Evolutionary conservation across 441 rosid species (phyloP).

Genomic region (Manihot esculenta): DNA sequence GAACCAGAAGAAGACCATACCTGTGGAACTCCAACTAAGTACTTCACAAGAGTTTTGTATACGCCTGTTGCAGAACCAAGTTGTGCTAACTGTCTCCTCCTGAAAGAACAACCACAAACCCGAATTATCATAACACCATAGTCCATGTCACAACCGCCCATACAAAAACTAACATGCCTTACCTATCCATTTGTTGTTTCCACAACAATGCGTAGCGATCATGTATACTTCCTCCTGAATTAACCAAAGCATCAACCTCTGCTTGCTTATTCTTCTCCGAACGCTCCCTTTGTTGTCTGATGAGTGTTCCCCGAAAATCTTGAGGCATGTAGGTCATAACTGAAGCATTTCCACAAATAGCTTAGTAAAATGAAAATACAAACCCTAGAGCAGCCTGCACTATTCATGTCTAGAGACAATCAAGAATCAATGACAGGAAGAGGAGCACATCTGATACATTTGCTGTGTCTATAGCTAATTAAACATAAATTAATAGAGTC

Average conservation of each 20-base stretch:
- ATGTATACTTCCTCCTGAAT: slow-evolving; percentile 77
- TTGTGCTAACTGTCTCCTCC: slow-evolving; percentile 95
- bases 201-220: slow-evolving; percentile 82
- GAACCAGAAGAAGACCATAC: slow-evolving; percentile 31
- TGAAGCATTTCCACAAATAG: slow-evolving; percentile 31
- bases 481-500: background rate
- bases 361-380: slow-evolving; percentile 11
- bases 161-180: slow-evolving; percentile 26
- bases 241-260: slow-evolving; percentile 78
- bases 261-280: slow-evolving; percentile 98
- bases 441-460: background rate
- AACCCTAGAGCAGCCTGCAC: background rate
- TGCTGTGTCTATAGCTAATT: background rate
- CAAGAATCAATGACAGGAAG: background rate
- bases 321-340: slow-evolving; percentile 99
- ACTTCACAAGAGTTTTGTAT: slow-evolving; percentile 94
- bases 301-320: slow-evolving; percentile 92
- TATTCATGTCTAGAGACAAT: background rate
- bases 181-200: slow-evolving; percentile 99
- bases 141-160: slow-evolving; percentile 3
- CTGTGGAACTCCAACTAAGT: slow-evolving; percentile 99
- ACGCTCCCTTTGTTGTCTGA: slow-evolving; percentile 86
- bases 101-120: slow-evolving; percentile 27
- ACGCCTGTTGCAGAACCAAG: slow-evolving; percentile 99
- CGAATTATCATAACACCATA: slow-evolving; percentile 21